Conservation (phyloP, 73 alveolate species). For the Effrenium voratum region DNA sequence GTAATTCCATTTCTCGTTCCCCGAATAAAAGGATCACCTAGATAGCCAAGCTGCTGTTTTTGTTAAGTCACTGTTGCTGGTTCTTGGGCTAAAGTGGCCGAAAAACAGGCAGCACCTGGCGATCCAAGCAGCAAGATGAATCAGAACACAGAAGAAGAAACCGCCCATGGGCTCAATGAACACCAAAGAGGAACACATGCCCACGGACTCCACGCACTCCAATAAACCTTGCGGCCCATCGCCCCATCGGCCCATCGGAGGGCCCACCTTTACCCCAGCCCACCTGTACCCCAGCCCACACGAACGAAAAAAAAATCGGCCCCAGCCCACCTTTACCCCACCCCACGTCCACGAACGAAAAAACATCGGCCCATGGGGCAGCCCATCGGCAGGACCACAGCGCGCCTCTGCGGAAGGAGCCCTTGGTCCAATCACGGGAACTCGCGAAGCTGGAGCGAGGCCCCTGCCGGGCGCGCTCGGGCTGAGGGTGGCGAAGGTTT, state of each 20-base stretch:
- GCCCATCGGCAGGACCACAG: constrained; percentile 68
- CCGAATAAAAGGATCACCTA: no score
- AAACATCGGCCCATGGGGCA: neutral
- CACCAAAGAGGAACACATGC: no score
- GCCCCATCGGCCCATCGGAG: neutral
- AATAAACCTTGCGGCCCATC: neutral
- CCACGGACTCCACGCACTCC: neutral
- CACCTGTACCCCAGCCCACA: neutral
- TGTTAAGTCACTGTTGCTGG: no score
- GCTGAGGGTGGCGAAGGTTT: neutral
- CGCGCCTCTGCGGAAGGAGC: constrained; percentile 89
- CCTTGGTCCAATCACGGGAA: constrained; percentile 67
- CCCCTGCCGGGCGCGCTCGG: neutral
- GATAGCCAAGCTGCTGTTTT: no score
- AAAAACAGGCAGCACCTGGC: no score
- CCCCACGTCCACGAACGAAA: neutral
- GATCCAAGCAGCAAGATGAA: no score
- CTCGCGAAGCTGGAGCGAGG: constrained; percentile 81
- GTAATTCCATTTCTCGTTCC: no score
- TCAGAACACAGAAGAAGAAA: no score
- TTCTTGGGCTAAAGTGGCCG: no score
- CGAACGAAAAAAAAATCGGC: neutral
- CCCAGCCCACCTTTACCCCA: neutral
- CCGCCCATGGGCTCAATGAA: no score
- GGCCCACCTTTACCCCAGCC: neutral